A percentile compares a stretch with the other conserved stretches of the same genome.
These are phyloP conservation scores for Hypomontagnella submonticulosa DNA, from an alignment of 495 filamentous ascomycete species.

Conservation along the genomic window DNA sequence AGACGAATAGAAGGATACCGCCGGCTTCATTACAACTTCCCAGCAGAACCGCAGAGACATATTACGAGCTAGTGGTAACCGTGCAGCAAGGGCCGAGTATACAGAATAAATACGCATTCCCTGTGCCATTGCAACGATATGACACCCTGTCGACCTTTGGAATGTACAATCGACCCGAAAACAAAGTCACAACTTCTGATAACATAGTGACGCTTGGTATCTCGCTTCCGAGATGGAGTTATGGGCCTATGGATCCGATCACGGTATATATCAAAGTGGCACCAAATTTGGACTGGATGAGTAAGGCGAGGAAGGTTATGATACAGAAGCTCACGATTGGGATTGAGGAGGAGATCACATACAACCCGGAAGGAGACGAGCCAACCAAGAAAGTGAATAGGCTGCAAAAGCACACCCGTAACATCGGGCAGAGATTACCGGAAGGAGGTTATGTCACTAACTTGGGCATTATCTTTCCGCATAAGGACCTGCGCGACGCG, in stretches of 20 bases:
- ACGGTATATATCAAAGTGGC: slow-evolving; percentile 93
- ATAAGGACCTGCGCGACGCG: slow-evolving; percentile 85
- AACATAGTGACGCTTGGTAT: slow-evolving; percentile 92
- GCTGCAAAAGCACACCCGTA: slow-evolving; percentile 83
- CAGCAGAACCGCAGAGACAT: slow-evolving; percentile 93
- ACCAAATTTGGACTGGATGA: slow-evolving; percentile 91
- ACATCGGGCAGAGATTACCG: slow-evolving; percentile 82
- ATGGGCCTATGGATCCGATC: slow-evolving; percentile 93
- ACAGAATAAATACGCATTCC: slow-evolving; percentile 90
- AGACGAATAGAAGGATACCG: slow-evolving; percentile 86
- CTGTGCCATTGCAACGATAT: slow-evolving; percentile 90
- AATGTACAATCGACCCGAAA: slow-evolving; percentile 98
- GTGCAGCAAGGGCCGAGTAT: slow-evolving; percentile 89
- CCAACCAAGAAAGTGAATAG: slow-evolving; percentile 90
- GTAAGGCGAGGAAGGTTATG: slow-evolving; percentile 89
- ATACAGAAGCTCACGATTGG: slow-evolving; percentile 92
- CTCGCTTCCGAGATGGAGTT: slow-evolving; percentile 93
- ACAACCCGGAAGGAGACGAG: slow-evolving; percentile 98
- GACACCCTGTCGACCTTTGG: slow-evolving; percentile 98
- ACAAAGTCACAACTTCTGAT: slow-evolving; percentile 83
- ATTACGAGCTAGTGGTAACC: slow-evolving; percentile 94
- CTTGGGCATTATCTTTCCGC: slow-evolving; percentile 88
- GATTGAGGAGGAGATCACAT: slow-evolving; percentile 97
- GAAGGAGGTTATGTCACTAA: slow-evolving; percentile 91
- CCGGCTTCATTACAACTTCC: slow-evolving; percentile 92